Base-by-base conservation (phyloP, 2,329 filamentous ascomycete genomes). In the Berkeleyomyces basicola region DNA sequence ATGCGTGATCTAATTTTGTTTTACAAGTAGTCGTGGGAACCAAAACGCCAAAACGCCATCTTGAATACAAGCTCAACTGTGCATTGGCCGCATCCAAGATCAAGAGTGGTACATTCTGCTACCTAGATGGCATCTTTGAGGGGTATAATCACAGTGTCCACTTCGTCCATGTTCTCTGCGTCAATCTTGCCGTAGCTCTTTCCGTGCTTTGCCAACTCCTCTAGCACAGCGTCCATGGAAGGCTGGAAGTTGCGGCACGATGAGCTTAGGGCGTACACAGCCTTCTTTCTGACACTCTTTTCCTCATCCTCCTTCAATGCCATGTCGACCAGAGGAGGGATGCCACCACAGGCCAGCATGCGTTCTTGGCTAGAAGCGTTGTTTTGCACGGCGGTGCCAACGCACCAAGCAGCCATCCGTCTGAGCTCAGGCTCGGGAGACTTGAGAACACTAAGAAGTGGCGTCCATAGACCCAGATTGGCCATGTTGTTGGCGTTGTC, bases 401-500 rank as follows among this genome's bases (percentile, higher is more conserved):
- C 77, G 75, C 90, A 96, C 88, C 90, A 96, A n/a, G 90, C 90
- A 2, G 92, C 91, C 82, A 90, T 90, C 69, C 79, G 83, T 67
- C 91, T 79, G 70, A 96, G 77, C 66, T 93, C 87, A 4, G 78
- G 71, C 70, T 93, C 86, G 9, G 81, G 78, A 69, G 85, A 79
- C 59, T 79, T 77, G 11, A 99, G 78, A 66, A 87, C 82, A 7
- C 78, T 74, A 9, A 96, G 77, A 46, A 99, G 77, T 7, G 89
- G 89, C 9, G 82, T 80, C 93, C 93, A 99, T 40, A 97, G 79
- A 5, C 81, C 80, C 23, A 96, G 76, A 37, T 81, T 81, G 67
- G 84, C 84, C 68, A 99, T 82, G 75, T 96, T 95, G 78, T 97
- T 99, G 64, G 93, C 92, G 73, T 99, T 99, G 78, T 99, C 93